phyloP scores from a whole-genome alignment of 306 rosid species.

The Amphicarpaea edgeworthii region DNA sequence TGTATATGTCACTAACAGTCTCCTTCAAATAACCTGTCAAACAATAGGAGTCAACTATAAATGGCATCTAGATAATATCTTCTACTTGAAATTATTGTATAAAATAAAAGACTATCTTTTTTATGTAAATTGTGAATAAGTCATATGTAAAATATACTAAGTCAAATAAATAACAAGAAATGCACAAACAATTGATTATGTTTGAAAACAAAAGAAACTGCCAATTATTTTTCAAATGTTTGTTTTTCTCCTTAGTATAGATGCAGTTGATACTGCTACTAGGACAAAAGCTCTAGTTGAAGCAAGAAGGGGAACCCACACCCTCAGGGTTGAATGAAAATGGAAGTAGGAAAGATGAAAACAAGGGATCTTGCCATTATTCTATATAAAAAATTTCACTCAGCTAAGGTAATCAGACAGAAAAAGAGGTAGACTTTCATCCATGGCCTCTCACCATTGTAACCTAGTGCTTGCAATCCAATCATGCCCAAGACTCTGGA shows the following conservation, averaged over 20 bases:
- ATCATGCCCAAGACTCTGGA: conserved; percentile 18
- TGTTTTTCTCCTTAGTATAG: conserved; percentile 1
- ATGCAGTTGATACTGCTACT: conserved; percentile 26
- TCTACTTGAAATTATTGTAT: conserved; percentile 14
- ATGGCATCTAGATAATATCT: conserved; percentile 27
- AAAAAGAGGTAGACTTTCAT: conserved; percentile 31
- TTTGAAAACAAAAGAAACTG: conserved; percentile 31
- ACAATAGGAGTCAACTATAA: conserved; percentile 36
- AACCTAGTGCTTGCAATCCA: conserved; percentile 30
- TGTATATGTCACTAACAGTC: conserved; percentile 55
- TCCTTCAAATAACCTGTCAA: conserved; percentile 84
- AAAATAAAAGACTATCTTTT: conserved; percentile 16
- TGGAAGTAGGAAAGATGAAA: conserved; percentile 26
- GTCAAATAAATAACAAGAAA: conserved; percentile 27
- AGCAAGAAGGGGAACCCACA: conserved; percentile 13
- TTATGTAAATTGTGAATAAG: conserved; percentile 12
- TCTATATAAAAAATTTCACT: conserved; percentile 9
- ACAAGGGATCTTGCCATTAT: conserved; percentile 30
- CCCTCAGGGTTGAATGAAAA: conserved; percentile 10
- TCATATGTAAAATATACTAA: conserved; percentile 13
- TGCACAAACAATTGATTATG: conserved; percentile 26
- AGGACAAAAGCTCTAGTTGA: conserved; percentile 4
- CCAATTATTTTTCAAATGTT: conserved; percentile 22
- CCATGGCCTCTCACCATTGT: conserved; percentile 1
- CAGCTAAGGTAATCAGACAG: conserved; percentile 11